Percentiles rank a stretch among this genome's conserved stretches.
phyloP scores from a whole-genome alignment of 2,329 filamentous ascomycete genomes.

The Penicillium sp. region DNA sequence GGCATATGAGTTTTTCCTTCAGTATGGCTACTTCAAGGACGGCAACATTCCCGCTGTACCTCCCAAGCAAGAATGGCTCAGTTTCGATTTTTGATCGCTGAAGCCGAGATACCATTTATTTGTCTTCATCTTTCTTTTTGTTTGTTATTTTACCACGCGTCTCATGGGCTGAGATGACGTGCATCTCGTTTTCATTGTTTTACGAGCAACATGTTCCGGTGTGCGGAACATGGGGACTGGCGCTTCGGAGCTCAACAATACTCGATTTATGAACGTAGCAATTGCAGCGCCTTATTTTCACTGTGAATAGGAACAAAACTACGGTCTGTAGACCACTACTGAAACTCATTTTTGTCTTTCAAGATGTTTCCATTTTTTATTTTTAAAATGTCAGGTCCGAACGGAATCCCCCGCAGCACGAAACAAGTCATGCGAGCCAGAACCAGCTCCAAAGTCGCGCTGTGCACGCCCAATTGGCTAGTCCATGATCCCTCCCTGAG shows the following conservation, averaged over 20 bases:
- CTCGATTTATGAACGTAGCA: not conserved
- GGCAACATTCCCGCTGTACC: slow-evolving; percentile 68
- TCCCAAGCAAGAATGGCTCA: slow-evolving; percentile 65
- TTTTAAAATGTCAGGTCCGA: slow-evolving; percentile 26
- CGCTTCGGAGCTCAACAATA: not conserved
- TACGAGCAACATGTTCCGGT: not conserved
- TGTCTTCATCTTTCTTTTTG: not conserved
- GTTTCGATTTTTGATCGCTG: slow-evolving; percentile 57
- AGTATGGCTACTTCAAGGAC: slow-evolving; percentile 59
- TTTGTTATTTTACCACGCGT: not conserved
- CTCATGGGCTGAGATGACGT: not conserved
- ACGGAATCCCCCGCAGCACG: slow-evolving; percentile 23
- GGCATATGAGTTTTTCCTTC: slow-evolving; percentile 57
- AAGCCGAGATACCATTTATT: not conserved
- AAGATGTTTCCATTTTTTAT: slow-evolving; percentile 27
- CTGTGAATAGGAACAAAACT: not conserved
- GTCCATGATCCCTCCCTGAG: slow-evolving; percentile 21
- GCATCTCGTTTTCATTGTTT: not conserved
- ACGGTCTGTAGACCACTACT: not conserved
- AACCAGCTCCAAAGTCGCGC: slow-evolving; percentile 11
- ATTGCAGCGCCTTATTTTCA: not conserved
- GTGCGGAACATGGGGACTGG: not conserved
- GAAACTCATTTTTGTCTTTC: slow-evolving; percentile 11
- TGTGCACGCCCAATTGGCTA: slow-evolving; percentile 15
- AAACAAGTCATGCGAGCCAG: slow-evolving; percentile 13